Evolutionary conservation across 192 early-diverging fungal genomes (phyloP).

Genomic region (Pilaira anomala): DNA sequence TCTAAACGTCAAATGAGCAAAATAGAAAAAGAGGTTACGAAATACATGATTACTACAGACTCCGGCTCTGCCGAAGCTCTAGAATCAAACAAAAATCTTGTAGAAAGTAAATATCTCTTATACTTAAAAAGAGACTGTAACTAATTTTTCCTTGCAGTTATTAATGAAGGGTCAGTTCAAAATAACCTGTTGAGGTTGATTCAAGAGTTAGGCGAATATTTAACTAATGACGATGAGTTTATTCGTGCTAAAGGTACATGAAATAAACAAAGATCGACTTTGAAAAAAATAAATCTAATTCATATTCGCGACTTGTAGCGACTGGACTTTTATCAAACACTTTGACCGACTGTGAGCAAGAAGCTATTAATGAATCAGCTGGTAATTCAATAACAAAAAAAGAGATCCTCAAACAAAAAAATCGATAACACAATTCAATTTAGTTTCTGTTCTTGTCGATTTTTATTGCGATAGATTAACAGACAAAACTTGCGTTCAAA

Average conservation of each 20-base stretch:
- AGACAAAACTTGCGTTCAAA: conserved; percentile 70
- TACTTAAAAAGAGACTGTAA: not conserved
- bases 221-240: conserved; percentile 82
- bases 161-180: conserved; percentile 45
- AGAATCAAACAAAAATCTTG: conserved; percentile 4
- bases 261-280: not conserved
- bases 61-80: conserved; percentile 15
- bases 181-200: conserved; percentile 72
- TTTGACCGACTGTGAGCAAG: conserved; percentile 47
- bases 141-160: conserved; percentile 12
- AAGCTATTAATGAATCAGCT: conserved; percentile 48
- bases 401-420: not conserved
- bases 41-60: conserved; percentile 29
- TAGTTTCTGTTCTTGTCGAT: conserved; percentile 62
- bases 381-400: conserved; percentile 32
- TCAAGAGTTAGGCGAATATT: conserved; percentile 67
- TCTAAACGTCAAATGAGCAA: conserved; percentile 17
- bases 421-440: not conserved
- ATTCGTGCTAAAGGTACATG: conserved; percentile 77
- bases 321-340: conserved; percentile 64
- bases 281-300: not conserved
- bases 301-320: conserved; percentile 40
- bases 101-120: conserved; percentile 2
- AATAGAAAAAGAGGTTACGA: conserved; percentile 27
- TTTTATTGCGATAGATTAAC: conserved; percentile 73